These are phyloP conservation scores for Ascobolus immersus DNA, from an alignment of 495 filamentous ascomycete species.

Conservation along the genomic window DNA sequence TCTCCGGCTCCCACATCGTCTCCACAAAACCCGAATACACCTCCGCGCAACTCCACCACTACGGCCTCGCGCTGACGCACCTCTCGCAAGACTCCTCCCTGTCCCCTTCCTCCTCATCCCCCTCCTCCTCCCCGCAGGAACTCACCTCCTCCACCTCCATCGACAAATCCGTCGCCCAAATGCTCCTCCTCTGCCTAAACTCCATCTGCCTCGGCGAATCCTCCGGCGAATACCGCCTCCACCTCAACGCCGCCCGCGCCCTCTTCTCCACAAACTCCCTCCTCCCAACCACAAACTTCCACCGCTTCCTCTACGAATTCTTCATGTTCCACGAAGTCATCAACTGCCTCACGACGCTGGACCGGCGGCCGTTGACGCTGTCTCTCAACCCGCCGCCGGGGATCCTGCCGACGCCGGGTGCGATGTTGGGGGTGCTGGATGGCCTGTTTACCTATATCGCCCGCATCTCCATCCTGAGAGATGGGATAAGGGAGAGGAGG, in stretches of 20 bases:
- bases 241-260: conserved; percentile 51
- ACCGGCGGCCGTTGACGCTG: conserved; percentile 27
- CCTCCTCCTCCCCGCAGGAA: conserved; percentile 17
- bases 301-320: conserved; percentile 70
- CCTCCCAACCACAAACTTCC: conserved; percentile 36
- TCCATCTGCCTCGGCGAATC: conserved; percentile 56
- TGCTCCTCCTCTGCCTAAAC: conserved; percentile 57
- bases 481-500: conserved; percentile 45
- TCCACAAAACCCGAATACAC: conserved; percentile 20
- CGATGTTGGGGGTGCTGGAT: conserved; percentile 65
- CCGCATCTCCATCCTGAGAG: conserved; percentile 52
- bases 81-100: conserved; percentile 24
- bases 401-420: conserved; percentile 47
- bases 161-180: conserved; percentile 42
- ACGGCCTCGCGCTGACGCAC: conserved; percentile 30
- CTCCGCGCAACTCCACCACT: conserved; percentile 32
- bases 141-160: conserved; percentile 20
- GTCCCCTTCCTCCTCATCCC: too few species aligned
- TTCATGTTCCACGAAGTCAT: conserved; percentile 77
- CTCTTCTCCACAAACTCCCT: conserved; percentile 30
- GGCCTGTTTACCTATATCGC: conserved; percentile 61
- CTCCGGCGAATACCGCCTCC: conserved; percentile 51
- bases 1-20: conserved; percentile 60
- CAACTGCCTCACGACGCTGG: conserved; percentile 49
- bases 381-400: conserved; percentile 35